These are phyloP conservation scores for Scopulariopsis brevicaulis DNA, from an alignment of 2,329 filamentous ascomycete genomes.

Conservation along the genomic window DNA sequence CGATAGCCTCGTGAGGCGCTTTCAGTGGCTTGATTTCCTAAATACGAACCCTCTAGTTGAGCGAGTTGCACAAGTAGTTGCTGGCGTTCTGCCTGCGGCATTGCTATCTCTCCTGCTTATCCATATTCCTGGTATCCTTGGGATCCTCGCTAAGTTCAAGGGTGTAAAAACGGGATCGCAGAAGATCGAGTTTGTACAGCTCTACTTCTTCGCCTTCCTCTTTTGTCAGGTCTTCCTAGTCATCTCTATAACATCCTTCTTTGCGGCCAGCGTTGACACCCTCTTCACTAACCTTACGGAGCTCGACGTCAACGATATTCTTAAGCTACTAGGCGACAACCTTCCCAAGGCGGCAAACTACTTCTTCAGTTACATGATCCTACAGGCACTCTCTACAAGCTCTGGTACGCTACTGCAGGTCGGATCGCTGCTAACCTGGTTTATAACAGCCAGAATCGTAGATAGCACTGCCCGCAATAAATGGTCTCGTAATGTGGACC, in stretches of 20 bases:
- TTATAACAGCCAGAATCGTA: constrained; percentile 65
- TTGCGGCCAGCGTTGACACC: constrained; percentile 52
- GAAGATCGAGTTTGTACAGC: constrained; percentile 72
- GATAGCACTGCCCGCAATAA: constrained; percentile 77
- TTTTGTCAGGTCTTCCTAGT: constrained; percentile 94
- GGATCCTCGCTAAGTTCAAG: constrained; percentile 59
- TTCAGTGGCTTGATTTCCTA: constrained; percentile 63
- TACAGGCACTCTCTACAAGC: constrained; percentile 84
- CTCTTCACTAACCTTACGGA: constrained; percentile 39
- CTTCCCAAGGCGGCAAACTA: constrained; percentile 86
- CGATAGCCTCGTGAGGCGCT: constrained; percentile 51
- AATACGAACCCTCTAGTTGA: constrained; percentile 44
- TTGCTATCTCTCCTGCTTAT: constrained; percentile 67
- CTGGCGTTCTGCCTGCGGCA: constrained; percentile 76
- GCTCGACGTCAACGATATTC: constrained; percentile 52
- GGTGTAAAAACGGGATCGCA: constrained; percentile 76
- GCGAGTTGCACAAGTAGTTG: constrained; percentile 51
- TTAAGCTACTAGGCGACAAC: constrained; percentile 64
- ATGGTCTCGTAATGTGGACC: constrained; percentile 70
- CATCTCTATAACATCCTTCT: constrained; percentile 72
- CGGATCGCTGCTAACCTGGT: constrained; percentile 69
- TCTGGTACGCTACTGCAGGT: constrained; percentile 82
- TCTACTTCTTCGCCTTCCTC: constrained; percentile 86
- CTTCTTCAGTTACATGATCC: constrained; percentile 97
- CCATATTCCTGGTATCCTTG: constrained; percentile 71